Conservation (phyloP, 305 asterid genomes). For the Nicotiana rustica region DNA sequence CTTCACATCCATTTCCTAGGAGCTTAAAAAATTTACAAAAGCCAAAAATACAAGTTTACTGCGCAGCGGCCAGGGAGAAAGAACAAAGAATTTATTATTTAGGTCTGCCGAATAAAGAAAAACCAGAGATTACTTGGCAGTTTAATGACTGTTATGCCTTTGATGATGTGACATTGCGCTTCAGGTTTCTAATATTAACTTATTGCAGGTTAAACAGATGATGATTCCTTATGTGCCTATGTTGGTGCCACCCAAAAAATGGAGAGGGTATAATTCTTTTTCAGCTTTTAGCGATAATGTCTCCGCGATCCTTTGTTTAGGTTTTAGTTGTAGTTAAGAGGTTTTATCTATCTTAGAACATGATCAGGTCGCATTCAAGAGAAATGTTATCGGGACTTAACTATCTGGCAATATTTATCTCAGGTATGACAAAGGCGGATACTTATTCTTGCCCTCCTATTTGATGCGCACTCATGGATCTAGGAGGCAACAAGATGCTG, state of each 20-base stretch:
- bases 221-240: slow-evolving; percentile 88
- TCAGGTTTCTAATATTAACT: slow-evolving; percentile 30
- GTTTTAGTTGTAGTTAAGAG: slow-evolving; percentile 19
- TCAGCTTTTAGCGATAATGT: background rate
- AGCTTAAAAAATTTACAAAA: background rate
- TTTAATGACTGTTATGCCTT: slow-evolving; percentile 11
- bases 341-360: background rate
- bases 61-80: background rate
- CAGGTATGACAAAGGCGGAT: slow-evolving; percentile 95
- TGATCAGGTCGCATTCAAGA: slow-evolving; percentile 5
- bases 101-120: slow-evolving; percentile 25
- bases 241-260: slow-evolving; percentile 94
- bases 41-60: background rate
- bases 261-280: slow-evolving; percentile 75
- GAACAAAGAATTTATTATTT: background rate
- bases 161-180: slow-evolving; percentile 34
- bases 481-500: slow-evolving; percentile 73
- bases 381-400: slow-evolving; percentile 34
- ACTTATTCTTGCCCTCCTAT: slow-evolving; percentile 90
- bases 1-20: background rate
- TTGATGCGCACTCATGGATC: slow-evolving; percentile 96
- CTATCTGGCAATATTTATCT: slow-evolving; percentile 35
- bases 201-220: slow-evolving; percentile 79
- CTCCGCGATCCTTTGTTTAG: background rate
- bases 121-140: slow-evolving; percentile 3